phyloP scores from a whole-genome alignment of 1,284 basidiomycete genomes.

The Abortiporus biennis region DNA sequence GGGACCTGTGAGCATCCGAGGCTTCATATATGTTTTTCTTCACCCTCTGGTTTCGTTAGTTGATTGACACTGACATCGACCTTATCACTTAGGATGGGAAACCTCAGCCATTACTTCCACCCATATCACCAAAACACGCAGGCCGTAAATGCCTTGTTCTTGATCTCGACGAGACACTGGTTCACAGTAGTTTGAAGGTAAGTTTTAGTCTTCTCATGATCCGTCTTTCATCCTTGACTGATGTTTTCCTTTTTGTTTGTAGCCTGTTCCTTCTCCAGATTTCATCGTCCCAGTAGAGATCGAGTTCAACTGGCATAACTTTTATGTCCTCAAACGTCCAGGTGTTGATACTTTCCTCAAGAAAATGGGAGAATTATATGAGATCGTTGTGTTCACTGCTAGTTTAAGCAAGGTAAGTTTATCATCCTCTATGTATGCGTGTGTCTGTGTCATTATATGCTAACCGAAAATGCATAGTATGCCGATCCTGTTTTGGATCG shows the following conservation, averaged over 20 bases:
- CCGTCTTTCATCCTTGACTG: slow-evolving; percentile 2
- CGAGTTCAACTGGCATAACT: slow-evolving; percentile 95
- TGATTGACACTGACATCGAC: neutral
- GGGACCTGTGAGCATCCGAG: slow-evolving; percentile 49
- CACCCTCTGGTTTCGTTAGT: neutral
- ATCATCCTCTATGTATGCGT: neutral
- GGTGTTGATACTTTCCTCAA: slow-evolving; percentile 96
- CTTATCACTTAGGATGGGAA: slow-evolving; percentile 67
- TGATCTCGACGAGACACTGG: slow-evolving; percentile 93
- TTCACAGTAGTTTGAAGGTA: slow-evolving; percentile 92
- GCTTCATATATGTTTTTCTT: neutral
- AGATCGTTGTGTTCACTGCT: slow-evolving; percentile 97
- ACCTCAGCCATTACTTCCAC: slow-evolving; percentile 84
- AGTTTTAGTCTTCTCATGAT: slow-evolving; percentile 13
- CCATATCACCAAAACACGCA: slow-evolving; percentile 64
- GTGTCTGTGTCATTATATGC: slow-evolving; percentile 2
- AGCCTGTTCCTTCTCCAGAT: slow-evolving; percentile 94
- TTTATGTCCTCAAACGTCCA: slow-evolving; percentile 98
- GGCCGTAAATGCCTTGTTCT: slow-evolving; percentile 92
- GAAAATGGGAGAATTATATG: slow-evolving; percentile 97
- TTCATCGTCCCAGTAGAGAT: slow-evolving; percentile 99
- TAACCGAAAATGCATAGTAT: slow-evolving; percentile 52
- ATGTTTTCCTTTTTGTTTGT: slow-evolving; percentile 10
- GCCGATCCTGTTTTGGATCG: slow-evolving; percentile 98
- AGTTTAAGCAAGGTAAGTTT: slow-evolving; percentile 83